Evolutionary conservation across 192 early-diverging fungal genomes (phyloP), one percentile per base, ranked within the genome.

Genomic region (Coemansia sp.): DNA sequence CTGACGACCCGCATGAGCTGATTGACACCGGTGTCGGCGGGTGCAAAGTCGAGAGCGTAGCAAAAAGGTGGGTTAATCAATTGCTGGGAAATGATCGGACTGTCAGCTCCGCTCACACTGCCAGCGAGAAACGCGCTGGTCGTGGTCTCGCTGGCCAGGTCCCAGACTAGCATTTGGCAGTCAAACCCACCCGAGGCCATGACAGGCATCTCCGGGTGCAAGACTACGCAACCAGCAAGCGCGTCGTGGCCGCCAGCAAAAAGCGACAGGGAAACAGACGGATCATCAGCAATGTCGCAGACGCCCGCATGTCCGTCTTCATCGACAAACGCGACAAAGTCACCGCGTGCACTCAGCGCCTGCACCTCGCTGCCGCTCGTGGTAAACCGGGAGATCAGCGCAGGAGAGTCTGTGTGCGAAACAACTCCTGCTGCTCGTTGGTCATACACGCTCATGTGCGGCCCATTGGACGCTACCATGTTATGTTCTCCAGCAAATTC

Each of bases 301-400:
- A 69, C 56, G 8, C 58, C 42, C 30, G 59, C 1, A 17, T 15
- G 33, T 5, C 73, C 73, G 25, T 63, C 52, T 3, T 69, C 73
- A 21, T 77, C 73, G 9, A 77, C 73, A 46, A 54, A 61, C 21
- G 73, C 73, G 10, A 70, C 51, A 66, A 77, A 77, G 40, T 77
- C 73, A 4, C 73, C 73, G 17, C 73, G 66, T 6, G 63, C 50
- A 25, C 67, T 66, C 4, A 66, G 40, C 5, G 49, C 62, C 36
- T 70, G 58, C 6, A 77, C 56, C 46, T 77, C 67, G 17, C 51
- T n/a, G 7, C 40, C 51, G 45, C 29, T 33, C n/a, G 36, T 19
- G 31, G 45, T n/a, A 4, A 47, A 47, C 13, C 26, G 45, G 18
- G 15, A 47, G 15, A 17, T 18, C 11, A n/a, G 22, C 22, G 45